Base-by-base conservation (phyloP, 495 filamentous ascomycete species). In the Trichoderma parareesei region DNA sequence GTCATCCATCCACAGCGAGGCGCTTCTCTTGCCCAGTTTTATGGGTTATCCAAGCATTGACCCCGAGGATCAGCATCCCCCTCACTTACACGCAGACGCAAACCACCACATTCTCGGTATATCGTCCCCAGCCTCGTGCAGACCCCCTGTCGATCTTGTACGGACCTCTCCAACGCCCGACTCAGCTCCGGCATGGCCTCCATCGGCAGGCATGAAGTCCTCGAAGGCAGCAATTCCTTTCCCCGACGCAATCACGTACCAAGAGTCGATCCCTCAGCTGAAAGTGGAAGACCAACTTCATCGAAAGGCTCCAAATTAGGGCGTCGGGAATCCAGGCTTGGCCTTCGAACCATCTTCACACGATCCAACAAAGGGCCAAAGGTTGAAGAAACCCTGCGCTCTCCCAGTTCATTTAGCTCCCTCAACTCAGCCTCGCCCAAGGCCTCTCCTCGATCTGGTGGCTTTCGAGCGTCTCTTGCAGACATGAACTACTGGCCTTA, bases 311-410 rank as follows among this genome's bases (percentile, higher is more conserved):
- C 13, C 37, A 78, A 73, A 65, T 59, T 78, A 10, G 67, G 71
- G 44, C 69, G 71, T 66, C 69, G 79, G 61, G 80, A 80, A 53
- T 85, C 82, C 11, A 80, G 74, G 68, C 70, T 82, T 41, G 82
- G 80, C 27, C 67, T 85, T 49, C 72, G 80, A 60, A 77, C 69
- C 48, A 77, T 84, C 27, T 84, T 84, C 66, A 68, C 76, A 55
- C 72, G 73, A 61, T 48, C 44, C 16, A 69, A 72, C 60, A 79
- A 74, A 65, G 5, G 18, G 5, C 18, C 4, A 0, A 61, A 67
- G 11, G 65, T 64, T 42, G 70, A 74, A 10, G 68, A 68, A 43
- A 69, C 67, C 44, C 69, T 57, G 38, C 67, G 68, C 40, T 70
- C 69, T 18, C 46, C 46, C 46, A 49, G 46, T 8, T 49, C 46